Evolutionary conservation across 352 stramenopile species (phyloP).

Genomic region (Globisporangium uncinulatum): DNA sequence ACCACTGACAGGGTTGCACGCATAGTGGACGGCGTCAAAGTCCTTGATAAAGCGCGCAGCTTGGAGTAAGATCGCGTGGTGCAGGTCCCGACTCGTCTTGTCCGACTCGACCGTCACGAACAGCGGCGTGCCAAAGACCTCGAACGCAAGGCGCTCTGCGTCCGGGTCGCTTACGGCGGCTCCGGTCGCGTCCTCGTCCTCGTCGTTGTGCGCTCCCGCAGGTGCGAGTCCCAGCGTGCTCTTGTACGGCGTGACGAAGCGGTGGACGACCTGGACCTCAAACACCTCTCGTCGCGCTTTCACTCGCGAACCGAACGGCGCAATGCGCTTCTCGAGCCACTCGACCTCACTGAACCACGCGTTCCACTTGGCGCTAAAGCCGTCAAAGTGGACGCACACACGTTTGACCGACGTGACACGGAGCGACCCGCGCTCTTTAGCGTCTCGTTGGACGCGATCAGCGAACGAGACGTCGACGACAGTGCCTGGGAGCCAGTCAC

Average conservation of each 20-base stretch:
- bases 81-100: slow-evolving; percentile 53
- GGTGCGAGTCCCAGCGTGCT: background rate
- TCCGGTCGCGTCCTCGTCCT: slow-evolving; percentile 9
- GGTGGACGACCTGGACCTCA: slow-evolving; percentile 74
- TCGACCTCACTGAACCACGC: slow-evolving; percentile 60
- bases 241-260: slow-evolving; percentile 21
- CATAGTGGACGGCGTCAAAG: slow-evolving; percentile 11
- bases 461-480: slow-evolving; percentile 34
- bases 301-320: slow-evolving; percentile 33
- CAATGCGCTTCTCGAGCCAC: slow-evolving; percentile 47
- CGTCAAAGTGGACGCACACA: slow-evolving; percentile 68
- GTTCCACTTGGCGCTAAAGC: slow-evolving; percentile 64
- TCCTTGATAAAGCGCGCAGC: slow-evolving; percentile 45
- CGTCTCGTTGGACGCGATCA: background rate
- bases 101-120: slow-evolving; percentile 76
- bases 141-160: slow-evolving; percentile 21
- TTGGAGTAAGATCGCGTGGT: slow-evolving; percentile 60
- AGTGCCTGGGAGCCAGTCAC: slow-evolving; percentile 57
- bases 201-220: background rate
- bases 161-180: slow-evolving; percentile 1
- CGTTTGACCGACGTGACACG: slow-evolving; percentile 9
- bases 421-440: background rate
- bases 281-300: slow-evolving; percentile 53
- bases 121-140: slow-evolving; percentile 60
- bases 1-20: background rate